These are phyloP conservation scores for Candida boleticola DNA, from an alignment of 805 yeast genomes.

Conservation along the genomic window DNA sequence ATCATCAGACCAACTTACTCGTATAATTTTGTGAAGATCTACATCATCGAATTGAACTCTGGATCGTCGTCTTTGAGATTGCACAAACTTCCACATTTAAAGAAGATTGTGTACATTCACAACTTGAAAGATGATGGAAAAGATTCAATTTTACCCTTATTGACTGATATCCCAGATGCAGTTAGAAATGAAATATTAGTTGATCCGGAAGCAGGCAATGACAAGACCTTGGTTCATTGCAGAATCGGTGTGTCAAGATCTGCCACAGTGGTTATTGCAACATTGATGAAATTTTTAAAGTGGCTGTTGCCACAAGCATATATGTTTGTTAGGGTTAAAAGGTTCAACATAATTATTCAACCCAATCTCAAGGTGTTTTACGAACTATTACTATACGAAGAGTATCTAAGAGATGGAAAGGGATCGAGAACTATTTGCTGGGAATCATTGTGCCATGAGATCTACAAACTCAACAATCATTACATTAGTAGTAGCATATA, in stretches of 20 bases:
- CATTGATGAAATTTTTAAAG: conserved; percentile 32
- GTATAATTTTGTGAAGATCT: conserved; percentile 17
- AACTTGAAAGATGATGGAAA: conserved; percentile 39
- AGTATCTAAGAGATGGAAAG: conserved; percentile 17
- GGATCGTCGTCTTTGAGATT: conserved; percentile 1
- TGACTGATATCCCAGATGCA: conserved; percentile 26
- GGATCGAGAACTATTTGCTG: conserved; percentile 21
- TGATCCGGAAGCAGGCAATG: conserved; percentile 12
- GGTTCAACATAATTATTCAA: conserved; percentile 42
- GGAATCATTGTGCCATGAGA: conserved; percentile 29
- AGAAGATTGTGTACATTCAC: conserved; percentile 25
- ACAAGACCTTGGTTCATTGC: conserved; percentile 33
- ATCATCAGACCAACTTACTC: conserved; percentile 16
- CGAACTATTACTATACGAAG: conserved; percentile 32
- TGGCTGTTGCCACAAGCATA: conserved; percentile 33
- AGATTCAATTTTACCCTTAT: conserved; percentile 28
- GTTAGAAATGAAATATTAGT: conserved; percentile 28
- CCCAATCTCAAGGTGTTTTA: conserved; percentile 39
- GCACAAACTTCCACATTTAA: conserved; percentile 10
- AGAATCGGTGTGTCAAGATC: conserved; percentile 43
- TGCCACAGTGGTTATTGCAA: conserved; percentile 40
- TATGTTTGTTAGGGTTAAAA: conserved; percentile 33
- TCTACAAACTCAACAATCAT: conserved; percentile 25
- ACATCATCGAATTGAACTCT: conserved; percentile 16
- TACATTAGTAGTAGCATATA: conserved; percentile 15